phyloP scores from a whole-genome alignment of 148 eudicot species.

The Rhododendron griersonianum region DNA sequence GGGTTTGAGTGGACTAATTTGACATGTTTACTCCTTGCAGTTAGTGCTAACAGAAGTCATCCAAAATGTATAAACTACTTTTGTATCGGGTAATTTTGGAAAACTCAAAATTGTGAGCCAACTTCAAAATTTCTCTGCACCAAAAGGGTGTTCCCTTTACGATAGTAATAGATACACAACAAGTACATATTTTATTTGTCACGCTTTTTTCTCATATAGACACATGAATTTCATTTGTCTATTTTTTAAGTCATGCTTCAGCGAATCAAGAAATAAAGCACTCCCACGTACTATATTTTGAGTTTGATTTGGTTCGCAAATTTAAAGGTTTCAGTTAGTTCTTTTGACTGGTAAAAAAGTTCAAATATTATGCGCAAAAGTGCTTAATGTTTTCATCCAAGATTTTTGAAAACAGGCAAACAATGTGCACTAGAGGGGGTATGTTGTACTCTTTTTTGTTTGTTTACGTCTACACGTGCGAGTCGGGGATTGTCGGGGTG shows the following conservation, averaged over 20 bases:
- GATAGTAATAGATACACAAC: neutral
- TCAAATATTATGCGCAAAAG: neutral
- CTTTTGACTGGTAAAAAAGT: neutral
- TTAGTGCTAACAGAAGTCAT: neutral
- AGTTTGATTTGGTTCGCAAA: neutral
- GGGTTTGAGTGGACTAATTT: neutral
- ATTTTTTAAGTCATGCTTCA: neutral
- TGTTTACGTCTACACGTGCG: neutral
- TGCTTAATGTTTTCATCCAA: neutral
- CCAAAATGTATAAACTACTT: neutral
- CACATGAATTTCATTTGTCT: neutral
- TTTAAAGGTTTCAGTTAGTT: neutral
- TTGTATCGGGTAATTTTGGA: neutral
- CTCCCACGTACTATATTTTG: neutral
- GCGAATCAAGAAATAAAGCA: neutral
- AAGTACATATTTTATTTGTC: neutral
- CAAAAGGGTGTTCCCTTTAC: neutral
- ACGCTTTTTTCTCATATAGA: neutral
- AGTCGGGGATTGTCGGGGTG: neutral
- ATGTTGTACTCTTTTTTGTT: neutral
- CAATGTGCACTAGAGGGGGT: neutral
- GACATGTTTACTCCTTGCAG: neutral
- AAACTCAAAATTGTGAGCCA: neutral
- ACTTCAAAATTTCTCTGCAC: neutral
- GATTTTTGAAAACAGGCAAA: neutral